A percentile compares a stretch with the other conserved stretches of the same genome.
Conservation (phyloP, 1,284 basidiomycete species). For the Takashimella tepidaria region DNA sequence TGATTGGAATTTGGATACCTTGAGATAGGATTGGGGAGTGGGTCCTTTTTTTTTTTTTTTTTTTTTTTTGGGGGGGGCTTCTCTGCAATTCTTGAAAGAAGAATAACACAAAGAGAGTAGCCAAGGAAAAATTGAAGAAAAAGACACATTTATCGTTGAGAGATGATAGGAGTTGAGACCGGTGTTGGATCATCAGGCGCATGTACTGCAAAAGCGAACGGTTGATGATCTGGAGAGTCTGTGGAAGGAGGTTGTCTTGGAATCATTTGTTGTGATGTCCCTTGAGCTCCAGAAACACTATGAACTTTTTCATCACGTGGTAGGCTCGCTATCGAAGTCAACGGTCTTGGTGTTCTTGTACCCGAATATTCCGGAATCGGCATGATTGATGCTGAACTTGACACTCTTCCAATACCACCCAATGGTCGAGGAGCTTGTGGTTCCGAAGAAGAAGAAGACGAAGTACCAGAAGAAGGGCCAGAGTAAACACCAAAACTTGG, state of each 20-base stretch:
- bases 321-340: neutral
- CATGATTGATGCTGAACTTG: neutral
- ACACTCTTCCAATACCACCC: neutral
- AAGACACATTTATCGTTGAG: too few relatives aligned
- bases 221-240: neutral
- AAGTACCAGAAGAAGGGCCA: neutral
- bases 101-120: too few relatives aligned
- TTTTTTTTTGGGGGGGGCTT: too few relatives aligned
- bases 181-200: neutral
- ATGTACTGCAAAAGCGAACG: neutral
- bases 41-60: too few relatives aligned
- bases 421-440: neutral
- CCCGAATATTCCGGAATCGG: neutral
- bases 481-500: conserved; percentile 13
- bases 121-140: too few relatives aligned
- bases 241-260: neutral
- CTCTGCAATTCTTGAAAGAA: too few relatives aligned
- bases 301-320: neutral
- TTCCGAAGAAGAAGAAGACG: too few relatives aligned
- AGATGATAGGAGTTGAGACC: neutral
- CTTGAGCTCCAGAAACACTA: too few relatives aligned
- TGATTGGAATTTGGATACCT: too few relatives aligned
- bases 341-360: neutral
- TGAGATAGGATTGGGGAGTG: too few relatives aligned
- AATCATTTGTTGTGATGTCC: neutral